Evolutionary conservation across 371 early-diverging fungal species (phyloP).

Genomic region (Mucor sp.): DNA sequence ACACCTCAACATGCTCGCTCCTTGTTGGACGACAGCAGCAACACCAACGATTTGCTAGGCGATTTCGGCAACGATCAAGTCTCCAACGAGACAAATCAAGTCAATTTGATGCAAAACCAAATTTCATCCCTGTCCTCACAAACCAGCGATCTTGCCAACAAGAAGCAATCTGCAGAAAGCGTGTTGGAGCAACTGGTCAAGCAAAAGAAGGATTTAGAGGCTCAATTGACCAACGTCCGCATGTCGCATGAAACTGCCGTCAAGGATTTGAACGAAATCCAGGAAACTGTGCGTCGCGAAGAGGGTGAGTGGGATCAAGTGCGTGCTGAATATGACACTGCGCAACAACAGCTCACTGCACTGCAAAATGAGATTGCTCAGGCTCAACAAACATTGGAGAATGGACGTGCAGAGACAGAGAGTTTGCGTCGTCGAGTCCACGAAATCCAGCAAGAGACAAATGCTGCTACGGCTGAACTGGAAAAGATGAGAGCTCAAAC

Average conservation of each 20-base stretch:
- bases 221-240: slow-evolving; percentile 30
- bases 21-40: slow-evolving; percentile 1
- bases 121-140: slow-evolving; percentile 28
- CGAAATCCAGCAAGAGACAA: slow-evolving; percentile 47
- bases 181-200: slow-evolving; percentile 31
- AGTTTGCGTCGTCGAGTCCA: slow-evolving; percentile 30
- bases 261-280: slow-evolving; percentile 39
- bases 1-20: background rate
- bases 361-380: slow-evolving; percentile 35
- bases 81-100: slow-evolving; percentile 45
- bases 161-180: slow-evolving; percentile 30
- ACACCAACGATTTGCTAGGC: slow-evolving; percentile 36
- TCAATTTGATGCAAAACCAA: slow-evolving; percentile 45
- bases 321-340: slow-evolving; percentile 34
- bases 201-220: slow-evolving; percentile 41
- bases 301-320: slow-evolving; percentile 37
- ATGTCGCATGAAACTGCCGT: slow-evolving; percentile 35
- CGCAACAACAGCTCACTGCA: slow-evolving; percentile 28
- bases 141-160: slow-evolving; percentile 18
- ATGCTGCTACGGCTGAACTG: slow-evolving; percentile 21
- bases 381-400: slow-evolving; percentile 31
- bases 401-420: slow-evolving; percentile 44
- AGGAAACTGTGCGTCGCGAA: slow-evolving; percentile 33
- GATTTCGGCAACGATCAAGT: slow-evolving; percentile 48
- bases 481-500: slow-evolving; percentile 33